Percentiles rank a stretch among this genome's conserved stretches.
These are phyloP conservation scores for Helenozyma rhizophorensis DNA, from an alignment of 805 yeast genomes.

Conservation along the genomic window DNA sequence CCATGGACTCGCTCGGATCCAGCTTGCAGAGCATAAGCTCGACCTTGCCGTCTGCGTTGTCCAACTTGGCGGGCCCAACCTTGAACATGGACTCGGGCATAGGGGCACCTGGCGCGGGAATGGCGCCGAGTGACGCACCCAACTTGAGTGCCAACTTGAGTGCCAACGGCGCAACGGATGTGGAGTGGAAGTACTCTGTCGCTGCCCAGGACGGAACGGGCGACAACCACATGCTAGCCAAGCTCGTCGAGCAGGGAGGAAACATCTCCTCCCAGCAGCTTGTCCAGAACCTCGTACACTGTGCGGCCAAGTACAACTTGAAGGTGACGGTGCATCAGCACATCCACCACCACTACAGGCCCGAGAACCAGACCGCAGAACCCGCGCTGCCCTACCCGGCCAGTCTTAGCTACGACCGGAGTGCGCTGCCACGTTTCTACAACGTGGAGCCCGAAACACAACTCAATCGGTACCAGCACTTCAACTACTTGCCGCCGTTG, in stretches of 20 bases:
- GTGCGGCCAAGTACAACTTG: slow-evolving; percentile 55
- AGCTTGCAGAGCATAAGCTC: too few relatives aligned
- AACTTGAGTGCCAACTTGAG: neutral
- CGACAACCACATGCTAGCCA: slow-evolving; percentile 18
- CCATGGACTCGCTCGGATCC: too few relatives aligned
- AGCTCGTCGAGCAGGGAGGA: slow-evolving; percentile 37
- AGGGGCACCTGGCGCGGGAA: too few relatives aligned
- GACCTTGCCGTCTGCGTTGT: neutral
- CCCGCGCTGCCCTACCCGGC: neutral
- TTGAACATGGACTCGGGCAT: too few relatives aligned
- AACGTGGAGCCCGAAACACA: slow-evolving; percentile 14
- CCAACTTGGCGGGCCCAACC: too few relatives aligned
- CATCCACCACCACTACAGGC: slow-evolving; percentile 70
- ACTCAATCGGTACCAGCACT: slow-evolving; percentile 46
- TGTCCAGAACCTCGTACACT: slow-evolving; percentile 53
- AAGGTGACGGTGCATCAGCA: slow-evolving; percentile 79
- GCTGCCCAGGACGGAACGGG: slow-evolving; percentile 26
- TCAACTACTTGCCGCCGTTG: slow-evolving; percentile 67
- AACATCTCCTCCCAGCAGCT: slow-evolving; percentile 47
- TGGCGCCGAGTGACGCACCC: too few relatives aligned
- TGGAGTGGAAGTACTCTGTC: slow-evolving; percentile 63
- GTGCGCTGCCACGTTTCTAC: slow-evolving; percentile 1
- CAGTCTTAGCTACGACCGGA: slow-evolving; percentile 1
- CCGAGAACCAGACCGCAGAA: neutral
- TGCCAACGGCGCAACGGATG: slow-evolving; percentile 14